Conservation (phyloP, 140 eudicot species). For the Anethum foeniculum region DNA sequence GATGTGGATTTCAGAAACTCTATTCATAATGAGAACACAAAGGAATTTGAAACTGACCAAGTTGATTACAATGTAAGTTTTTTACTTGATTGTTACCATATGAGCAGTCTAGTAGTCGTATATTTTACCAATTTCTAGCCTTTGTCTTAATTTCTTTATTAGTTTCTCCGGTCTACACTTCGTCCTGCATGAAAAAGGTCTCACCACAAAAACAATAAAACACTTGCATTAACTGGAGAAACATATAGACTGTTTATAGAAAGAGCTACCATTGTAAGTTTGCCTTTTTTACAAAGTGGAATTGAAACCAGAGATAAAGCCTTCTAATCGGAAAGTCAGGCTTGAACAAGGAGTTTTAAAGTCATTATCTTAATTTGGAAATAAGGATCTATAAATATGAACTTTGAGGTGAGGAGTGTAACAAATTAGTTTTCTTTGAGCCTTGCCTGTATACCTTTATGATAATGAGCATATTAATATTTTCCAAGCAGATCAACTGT, state of each 20-base stretch:
- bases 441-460: background rate
- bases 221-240: background rate
- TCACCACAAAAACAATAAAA: background rate
- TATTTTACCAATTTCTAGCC: background rate
- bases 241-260: background rate
- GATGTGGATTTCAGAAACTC: constrained; percentile 17
- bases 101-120: background rate
- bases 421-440: background rate
- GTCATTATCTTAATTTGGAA: background rate
- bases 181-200: background rate
- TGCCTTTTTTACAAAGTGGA: background rate
- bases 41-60: background rate
- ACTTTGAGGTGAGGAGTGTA: background rate
- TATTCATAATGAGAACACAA: constrained; percentile 14
- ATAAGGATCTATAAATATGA: background rate
- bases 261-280: background rate
- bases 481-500: no score
- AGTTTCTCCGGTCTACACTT: background rate
- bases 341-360: background rate
- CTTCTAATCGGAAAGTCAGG: background rate
- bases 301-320: background rate
- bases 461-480: background rate
- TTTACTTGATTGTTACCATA: background rate
- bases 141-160: background rate
- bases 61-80: background rate